Evolutionary conservation across 768 basidiomycete genomes (phyloP), one percentile per base, ranked within the genome.

Genomic region (Multifurca ochricompacta): DNA sequence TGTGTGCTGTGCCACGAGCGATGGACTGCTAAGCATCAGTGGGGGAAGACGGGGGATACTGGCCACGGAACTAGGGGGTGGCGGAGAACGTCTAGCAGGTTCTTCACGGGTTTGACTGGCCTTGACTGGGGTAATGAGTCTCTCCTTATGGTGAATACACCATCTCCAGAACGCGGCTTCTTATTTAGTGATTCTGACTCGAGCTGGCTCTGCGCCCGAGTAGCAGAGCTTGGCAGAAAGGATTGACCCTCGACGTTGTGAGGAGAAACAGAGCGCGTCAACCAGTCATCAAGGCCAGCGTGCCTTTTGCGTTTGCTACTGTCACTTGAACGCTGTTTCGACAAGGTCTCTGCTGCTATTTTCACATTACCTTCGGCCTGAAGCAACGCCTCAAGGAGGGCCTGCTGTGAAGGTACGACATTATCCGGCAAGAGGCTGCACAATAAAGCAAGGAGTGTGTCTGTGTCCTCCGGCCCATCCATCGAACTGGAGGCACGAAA

Each of bases 1-100:
- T 0, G 80, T 85, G 64, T 91, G 77, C 59, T 79, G 64, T 25
- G 82, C 74, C 2, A 91, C 79, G 69, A 87, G 71, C 16, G 73
- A 67, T 16, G 88, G 80, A 42, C 73, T 83, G 6, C 76, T 70
- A 3, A 91, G 77, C 3, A 72, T 77, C 27, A 91, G 67, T 6
- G 87, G 87, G n/a, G 66, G 77, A 71, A 23, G 80, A 67, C 47
- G 76, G 73, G 32, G 67, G 67, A 42, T 13, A 36, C 40, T 51
- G 28, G 55, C 16, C 23, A 51, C 39, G 21, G 19, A 37, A 34
- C 32, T 32, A 13, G 52, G 25, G 59, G 58, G n/a, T 58, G 54
- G 21, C 51, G 58, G 37, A 59, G 59, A 7, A 59, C 46, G 9
- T 61, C 58, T 27, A 59, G 39, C 10, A 61, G 25, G 21, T 56